A percentile compares a stretch with the other conserved stretches of the same genome.
These are phyloP conservation scores for Lipomyces sp. DNA, from an alignment of 805 yeast species.

Conservation along the genomic window DNA sequence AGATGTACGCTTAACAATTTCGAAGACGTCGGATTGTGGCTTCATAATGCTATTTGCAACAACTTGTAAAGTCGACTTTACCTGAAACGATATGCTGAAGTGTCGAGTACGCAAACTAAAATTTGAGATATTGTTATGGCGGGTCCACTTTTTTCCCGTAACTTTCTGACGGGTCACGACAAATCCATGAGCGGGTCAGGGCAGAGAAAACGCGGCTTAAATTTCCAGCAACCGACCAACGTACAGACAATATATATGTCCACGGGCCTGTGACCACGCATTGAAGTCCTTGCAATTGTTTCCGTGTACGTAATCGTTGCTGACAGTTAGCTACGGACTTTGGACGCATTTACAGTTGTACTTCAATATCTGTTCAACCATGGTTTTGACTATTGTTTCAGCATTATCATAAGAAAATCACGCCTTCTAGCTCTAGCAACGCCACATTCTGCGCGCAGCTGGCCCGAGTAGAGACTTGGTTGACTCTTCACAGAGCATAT, in stretches of 20 bases:
- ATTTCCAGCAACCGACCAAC: not conserved
- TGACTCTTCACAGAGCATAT: not conserved
- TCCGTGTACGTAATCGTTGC: not conserved
- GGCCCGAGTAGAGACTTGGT: not conserved
- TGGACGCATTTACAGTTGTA: not conserved
- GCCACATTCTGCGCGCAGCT: not conserved
- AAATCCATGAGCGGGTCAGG: too few relatives aligned
- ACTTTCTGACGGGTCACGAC: too few relatives aligned
- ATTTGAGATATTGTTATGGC: too few relatives aligned
- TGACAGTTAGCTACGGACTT: not conserved
- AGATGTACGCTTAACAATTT: slow-evolving; percentile 67
- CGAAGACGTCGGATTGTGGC: slow-evolving; percentile 65
- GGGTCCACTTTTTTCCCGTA: too few relatives aligned
- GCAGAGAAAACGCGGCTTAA: not conserved
- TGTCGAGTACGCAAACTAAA: not conserved
- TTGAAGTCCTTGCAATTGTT: not conserved
- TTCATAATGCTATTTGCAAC: slow-evolving; percentile 25
- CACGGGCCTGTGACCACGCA: not conserved
- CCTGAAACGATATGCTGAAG: not conserved
- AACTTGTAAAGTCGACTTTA: not conserved
- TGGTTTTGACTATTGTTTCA: not conserved
- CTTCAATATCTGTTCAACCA: not conserved
- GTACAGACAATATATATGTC: not conserved
- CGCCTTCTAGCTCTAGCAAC: not conserved
- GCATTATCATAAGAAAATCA: not conserved